Conservation (phyloP, 2,329 filamentous ascomycete genomes). For the Helminthosporium solani region DNA sequence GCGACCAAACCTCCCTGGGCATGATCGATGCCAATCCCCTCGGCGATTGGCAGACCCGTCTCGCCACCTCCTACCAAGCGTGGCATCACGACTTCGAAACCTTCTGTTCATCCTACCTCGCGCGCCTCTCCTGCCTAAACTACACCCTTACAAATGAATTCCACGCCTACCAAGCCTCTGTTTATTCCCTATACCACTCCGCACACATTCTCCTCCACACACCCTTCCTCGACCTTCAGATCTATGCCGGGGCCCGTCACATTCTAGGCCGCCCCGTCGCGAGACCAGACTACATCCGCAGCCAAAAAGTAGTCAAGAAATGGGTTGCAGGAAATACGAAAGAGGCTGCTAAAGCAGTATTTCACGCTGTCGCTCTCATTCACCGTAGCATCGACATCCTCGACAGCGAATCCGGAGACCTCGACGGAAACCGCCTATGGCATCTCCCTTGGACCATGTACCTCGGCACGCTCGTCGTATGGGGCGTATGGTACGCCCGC, state of each 20-base stretch:
- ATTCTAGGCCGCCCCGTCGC: conserved; percentile 60
- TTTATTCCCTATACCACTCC: conserved; percentile 59
- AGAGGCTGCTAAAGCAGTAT: conserved; percentile 49
- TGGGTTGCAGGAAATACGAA: conserved; percentile 46
- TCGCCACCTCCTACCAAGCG: conserved; percentile 55
- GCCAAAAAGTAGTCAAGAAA: conserved; percentile 52
- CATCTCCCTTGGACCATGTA: conserved; percentile 65
- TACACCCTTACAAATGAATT: conserved; percentile 45
- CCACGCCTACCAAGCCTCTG: conserved; percentile 51
- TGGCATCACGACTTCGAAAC: conserved; percentile 61
- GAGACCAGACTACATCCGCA: conserved; percentile 53
- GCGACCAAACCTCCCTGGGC: conserved; percentile 60
- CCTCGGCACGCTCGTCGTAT: conserved; percentile 58
- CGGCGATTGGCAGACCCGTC: conserved; percentile 54
- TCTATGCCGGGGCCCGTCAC: conserved; percentile 60
- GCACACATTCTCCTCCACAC: conserved; percentile 59
- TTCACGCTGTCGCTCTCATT: conserved; percentile 57
- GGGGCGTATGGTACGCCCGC: conserved; percentile 56
- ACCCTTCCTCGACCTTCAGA: conserved; percentile 63
- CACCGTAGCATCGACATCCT: conserved; percentile 53
- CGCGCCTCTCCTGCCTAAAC: conserved; percentile 27
- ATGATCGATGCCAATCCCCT: conserved; percentile 38
- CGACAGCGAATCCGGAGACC: conserved; percentile 42
- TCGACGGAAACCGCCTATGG: conserved; percentile 54
- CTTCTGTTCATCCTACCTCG: conserved; percentile 46